Conservation (phyloP, 768 basidiomycete species). For the Fistulinella prunicolor region DNA sequence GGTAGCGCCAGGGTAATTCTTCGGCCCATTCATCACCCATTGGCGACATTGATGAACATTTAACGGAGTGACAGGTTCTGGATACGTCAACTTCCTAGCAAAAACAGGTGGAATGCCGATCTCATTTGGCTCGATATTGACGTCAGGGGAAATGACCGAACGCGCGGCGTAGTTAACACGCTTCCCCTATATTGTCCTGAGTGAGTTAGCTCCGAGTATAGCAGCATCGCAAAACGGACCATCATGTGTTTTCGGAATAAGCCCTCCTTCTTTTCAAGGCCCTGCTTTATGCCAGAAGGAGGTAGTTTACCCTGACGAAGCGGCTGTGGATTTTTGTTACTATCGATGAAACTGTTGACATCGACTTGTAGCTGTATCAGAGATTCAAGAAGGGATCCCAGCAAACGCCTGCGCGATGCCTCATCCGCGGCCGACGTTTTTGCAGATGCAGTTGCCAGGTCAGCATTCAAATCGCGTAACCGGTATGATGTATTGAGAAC, state of each 20-base stretch:
- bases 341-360: constrained; percentile 97
- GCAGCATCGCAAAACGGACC: constrained; percentile 47
- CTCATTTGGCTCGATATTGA: constrained; percentile 98
- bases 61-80: constrained; percentile 90
- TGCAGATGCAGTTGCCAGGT: constrained; percentile 56
- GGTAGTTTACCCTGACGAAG: constrained; percentile 85
- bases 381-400: constrained; percentile 70
- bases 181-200: constrained; percentile 66
- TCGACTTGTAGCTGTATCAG: constrained; percentile 90
- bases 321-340: constrained; percentile 88
- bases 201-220: constrained; percentile 1
- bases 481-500: constrained; percentile 79
- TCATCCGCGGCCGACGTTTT: constrained; percentile 58
- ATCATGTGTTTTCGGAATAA: constrained; percentile 99
- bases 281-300: constrained; percentile 92
- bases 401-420: constrained; percentile 48
- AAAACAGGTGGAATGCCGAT: constrained; percentile 98
- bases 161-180: constrained; percentile 99
- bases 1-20: constrained; percentile 86
- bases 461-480: constrained; percentile 71
- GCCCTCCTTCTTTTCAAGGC: constrained; percentile 98
- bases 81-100: constrained; percentile 93
- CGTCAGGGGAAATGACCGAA: constrained; percentile 99
- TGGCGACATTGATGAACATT: constrained; percentile 89
- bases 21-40: constrained; percentile 87